Base-by-base conservation (phyloP, 1,284 basidiomycete species). In the Ceratobasidium sp. region DNA sequence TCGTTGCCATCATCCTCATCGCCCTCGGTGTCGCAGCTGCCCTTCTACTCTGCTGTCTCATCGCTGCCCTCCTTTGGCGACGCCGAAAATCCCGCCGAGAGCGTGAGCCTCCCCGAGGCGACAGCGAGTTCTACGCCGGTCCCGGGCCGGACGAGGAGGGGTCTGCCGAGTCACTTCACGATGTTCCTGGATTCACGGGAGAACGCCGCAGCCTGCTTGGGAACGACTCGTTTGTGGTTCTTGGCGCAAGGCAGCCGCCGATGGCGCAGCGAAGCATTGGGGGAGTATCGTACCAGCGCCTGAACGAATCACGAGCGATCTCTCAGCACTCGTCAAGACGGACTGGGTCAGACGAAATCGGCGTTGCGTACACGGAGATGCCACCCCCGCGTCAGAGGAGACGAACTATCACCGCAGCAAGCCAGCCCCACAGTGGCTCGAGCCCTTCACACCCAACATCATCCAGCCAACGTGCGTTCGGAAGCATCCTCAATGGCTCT, bases 401-500 rank as follows among this genome's bases (percentile, higher is more conserved):
- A 37, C 39, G 68, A 49, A 72, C 68, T 5, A 56, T 72, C 9
- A 72, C 68, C 2, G 43, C 68, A 13, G 56, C 19, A 16, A 72
- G 68, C 68, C 41, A 61, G 16, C 39, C 34, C 16, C 53, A 59
- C n/a, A 72, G 68, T 37, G n/a, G 16, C 11, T 72, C 68, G 7
- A 72, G 68, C 27, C 68, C 68, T n/a, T 72, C 68, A 22, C 68
- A 72, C 43, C 68, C 68, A 14, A 72, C 68, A 3, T 72, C 68
- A 11, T 72, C 68, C n/a, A 72, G 68, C 29, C 68, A 61, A 4
- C 68, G 53, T n/a, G 68, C 53, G 27, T 59, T 72, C 24, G 68
- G 68, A 7, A 72, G 68, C 56, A 72, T 72, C 56, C 68, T 41
- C 16, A 72, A 72, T 29, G 68, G 46, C 19, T 72, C 68, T 49